These are phyloP conservation scores for Candida oleophila DNA, from an alignment of 805 yeast species.

Conservation along the genomic window DNA sequence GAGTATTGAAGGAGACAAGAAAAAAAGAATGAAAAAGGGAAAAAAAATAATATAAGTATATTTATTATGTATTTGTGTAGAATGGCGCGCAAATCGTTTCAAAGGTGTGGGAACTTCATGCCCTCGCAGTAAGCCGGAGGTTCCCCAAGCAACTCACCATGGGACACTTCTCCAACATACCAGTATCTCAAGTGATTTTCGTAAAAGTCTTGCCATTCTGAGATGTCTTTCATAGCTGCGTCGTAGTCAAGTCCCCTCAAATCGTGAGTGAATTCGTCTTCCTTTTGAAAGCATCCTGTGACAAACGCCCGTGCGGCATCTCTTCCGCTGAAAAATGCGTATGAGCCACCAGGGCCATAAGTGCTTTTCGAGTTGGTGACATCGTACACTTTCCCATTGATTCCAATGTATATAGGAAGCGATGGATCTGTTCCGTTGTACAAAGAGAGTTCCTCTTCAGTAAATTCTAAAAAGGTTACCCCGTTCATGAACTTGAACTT, in stretches of 20 bases:
- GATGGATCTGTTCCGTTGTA: constrained; percentile 49
- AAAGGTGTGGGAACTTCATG: constrained; percentile 19
- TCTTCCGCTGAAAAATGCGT: constrained; percentile 56
- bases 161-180: constrained; percentile 58
- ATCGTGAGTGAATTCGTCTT: constrained; percentile 62
- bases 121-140: constrained; percentile 52
- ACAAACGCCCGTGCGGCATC: constrained; percentile 70
- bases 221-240: constrained; percentile 39
- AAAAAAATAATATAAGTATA: too few relatives aligned
- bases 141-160: constrained; percentile 43
- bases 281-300: constrained; percentile 62
- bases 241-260: constrained; percentile 55
- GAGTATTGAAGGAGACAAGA: too few relatives aligned
- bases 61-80: too few relatives aligned
- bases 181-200: constrained; percentile 50
- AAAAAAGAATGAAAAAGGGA: too few relatives aligned
- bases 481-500: constrained; percentile 17
- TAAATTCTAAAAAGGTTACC: constrained; percentile 24
- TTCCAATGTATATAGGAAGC: constrained; percentile 56
- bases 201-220: constrained; percentile 55
- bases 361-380: constrained; percentile 50
- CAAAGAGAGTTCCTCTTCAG: constrained; percentile 45
- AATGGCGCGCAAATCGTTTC: too few relatives aligned
- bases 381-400: constrained; percentile 64
- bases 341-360: constrained; percentile 61